These are phyloP conservation scores for Begonia loranthoides DNA, from an alignment of 306 rosid genomes.

Conservation along the genomic window DNA sequence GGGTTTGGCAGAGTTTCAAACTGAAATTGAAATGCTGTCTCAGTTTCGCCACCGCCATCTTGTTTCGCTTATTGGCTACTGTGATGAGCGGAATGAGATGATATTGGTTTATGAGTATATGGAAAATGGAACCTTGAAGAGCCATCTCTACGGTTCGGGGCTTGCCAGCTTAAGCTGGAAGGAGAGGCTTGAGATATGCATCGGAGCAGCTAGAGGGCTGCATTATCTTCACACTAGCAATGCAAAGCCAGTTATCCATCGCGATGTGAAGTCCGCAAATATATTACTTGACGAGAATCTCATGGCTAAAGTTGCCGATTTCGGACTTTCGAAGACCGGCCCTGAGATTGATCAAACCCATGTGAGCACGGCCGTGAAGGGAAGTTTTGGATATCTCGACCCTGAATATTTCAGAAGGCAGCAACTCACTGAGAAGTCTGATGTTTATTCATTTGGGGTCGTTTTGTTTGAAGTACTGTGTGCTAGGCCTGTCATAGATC, in stretches of 20 bases:
- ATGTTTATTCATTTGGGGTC: slow-evolving; percentile 82
- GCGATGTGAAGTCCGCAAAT: slow-evolving; percentile 83
- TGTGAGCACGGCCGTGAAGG: slow-evolving; percentile 81
- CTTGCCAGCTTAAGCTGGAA: slow-evolving; percentile 71
- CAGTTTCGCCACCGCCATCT: slow-evolving; percentile 93
- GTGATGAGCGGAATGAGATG: slow-evolving; percentile 87
- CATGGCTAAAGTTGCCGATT: slow-evolving; percentile 92
- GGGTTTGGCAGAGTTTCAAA: slow-evolving; percentile 70
- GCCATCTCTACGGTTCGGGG: slow-evolving; percentile 72
- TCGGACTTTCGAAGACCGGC: slow-evolving; percentile 72
- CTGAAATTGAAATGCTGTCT: slow-evolving; percentile 81
- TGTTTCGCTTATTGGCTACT: slow-evolving; percentile 78
- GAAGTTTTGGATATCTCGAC: slow-evolving; percentile 83
- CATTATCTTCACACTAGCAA: slow-evolving; percentile 92
- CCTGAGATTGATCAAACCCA: slow-evolving; percentile 83
- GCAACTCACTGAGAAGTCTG: slow-evolving; percentile 79
- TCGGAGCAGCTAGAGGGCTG: slow-evolving; percentile 90
- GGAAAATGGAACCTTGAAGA: slow-evolving; percentile 83
- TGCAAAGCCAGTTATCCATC: slow-evolving; percentile 83
- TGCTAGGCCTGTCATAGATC: slow-evolving; percentile 84
- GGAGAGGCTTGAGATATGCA: slow-evolving; percentile 73
- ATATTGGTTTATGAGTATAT: slow-evolving; percentile 78
- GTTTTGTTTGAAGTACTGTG: slow-evolving; percentile 79
- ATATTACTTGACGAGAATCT: slow-evolving; percentile 81
- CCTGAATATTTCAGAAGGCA: slow-evolving; percentile 86